Percentiles rank a stretch among this genome's conserved stretches.
Conservation (phyloP, 345 rosid genomes). For the Mercurialis annua region DNA sequence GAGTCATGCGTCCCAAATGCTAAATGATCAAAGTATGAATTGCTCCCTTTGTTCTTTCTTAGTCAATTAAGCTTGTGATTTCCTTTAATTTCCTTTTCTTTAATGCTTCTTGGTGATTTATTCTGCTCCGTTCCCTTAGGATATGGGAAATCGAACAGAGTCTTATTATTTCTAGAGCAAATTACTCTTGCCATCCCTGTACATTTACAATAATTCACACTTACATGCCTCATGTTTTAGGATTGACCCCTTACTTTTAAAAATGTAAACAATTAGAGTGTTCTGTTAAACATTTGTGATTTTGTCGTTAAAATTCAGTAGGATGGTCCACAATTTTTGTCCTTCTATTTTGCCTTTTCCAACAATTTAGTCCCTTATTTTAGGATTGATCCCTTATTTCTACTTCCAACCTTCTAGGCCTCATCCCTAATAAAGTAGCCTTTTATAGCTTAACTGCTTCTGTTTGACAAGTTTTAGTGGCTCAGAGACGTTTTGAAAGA, state of each 20-base stretch:
- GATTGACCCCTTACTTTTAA: too few species aligned
- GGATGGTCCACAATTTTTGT: too few species aligned
- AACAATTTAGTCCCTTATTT: too few species aligned
- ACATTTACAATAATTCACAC: too few species aligned
- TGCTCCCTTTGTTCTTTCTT: neutral
- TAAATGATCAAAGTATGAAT: conserved; percentile 71
- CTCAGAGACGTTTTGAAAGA: neutral
- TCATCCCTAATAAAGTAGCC: neutral
- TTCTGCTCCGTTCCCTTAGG: neutral
- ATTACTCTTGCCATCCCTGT: too few species aligned
- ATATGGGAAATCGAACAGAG: neutral
- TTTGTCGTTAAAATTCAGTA: too few species aligned
- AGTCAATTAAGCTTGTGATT: neutral
- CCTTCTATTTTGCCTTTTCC: too few species aligned
- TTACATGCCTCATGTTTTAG: too few species aligned
- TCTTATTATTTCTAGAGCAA: too few species aligned
- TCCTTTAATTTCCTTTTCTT: conserved; percentile 3
- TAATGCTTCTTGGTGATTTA: neutral
- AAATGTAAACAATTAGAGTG: too few species aligned
- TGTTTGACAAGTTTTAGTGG: neutral
- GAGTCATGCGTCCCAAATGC: conserved; percentile 63
- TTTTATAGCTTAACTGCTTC: neutral
- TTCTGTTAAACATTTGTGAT: too few species aligned
- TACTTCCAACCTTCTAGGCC: neutral
- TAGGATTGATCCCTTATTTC: neutral